Evolutionary conservation across 257 asterid genomes (phyloP).

Genomic region (Capsicum baccatum): DNA sequence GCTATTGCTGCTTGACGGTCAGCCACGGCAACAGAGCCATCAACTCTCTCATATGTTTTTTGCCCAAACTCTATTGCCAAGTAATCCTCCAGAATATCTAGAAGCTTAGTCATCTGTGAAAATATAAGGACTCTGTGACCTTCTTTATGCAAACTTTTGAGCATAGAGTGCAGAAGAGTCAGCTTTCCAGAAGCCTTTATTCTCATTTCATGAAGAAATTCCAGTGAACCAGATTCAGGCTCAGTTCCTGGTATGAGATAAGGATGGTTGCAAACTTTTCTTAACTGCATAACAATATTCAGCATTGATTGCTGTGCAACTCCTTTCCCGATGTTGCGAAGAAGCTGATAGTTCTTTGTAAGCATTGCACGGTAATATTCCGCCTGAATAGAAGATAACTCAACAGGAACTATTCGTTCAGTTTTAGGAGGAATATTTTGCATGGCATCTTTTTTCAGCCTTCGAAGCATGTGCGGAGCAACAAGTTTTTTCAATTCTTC

Average conservation of each 20-base stretch:
- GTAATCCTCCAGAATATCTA: slow-evolving; percentile 96
- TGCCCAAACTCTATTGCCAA: slow-evolving; percentile 87
- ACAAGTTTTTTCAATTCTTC: slow-evolving; percentile 98
- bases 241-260: slow-evolving; percentile 97
- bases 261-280: slow-evolving; percentile 99
- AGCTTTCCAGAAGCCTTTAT: slow-evolving; percentile 98
- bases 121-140: slow-evolving; percentile 96
- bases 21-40: slow-evolving; percentile 90
- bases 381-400: slow-evolving; percentile 93
- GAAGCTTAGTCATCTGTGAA: slow-evolving; percentile 97
- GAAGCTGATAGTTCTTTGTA: slow-evolving; percentile 91
- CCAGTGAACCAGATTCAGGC: slow-evolving; percentile 86
- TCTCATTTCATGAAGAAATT: slow-evolving; percentile 97
- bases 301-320: slow-evolving; percentile 94
- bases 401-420: slow-evolving; percentile 97
- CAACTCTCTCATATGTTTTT: slow-evolving; percentile 94
- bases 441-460: slow-evolving; percentile 97
- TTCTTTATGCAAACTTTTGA: slow-evolving; percentile 71
- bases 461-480: slow-evolving; percentile 97
- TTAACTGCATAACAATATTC: slow-evolving; percentile 95
- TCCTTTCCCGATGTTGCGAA: slow-evolving; percentile 94
- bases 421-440: slow-evolving; percentile 98
- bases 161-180: slow-evolving; percentile 95
- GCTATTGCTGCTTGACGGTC: slow-evolving; percentile 93
- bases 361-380: slow-evolving; percentile 99